Conservation (phyloP, 345 rosid genomes). For the Firmiana major region DNA sequence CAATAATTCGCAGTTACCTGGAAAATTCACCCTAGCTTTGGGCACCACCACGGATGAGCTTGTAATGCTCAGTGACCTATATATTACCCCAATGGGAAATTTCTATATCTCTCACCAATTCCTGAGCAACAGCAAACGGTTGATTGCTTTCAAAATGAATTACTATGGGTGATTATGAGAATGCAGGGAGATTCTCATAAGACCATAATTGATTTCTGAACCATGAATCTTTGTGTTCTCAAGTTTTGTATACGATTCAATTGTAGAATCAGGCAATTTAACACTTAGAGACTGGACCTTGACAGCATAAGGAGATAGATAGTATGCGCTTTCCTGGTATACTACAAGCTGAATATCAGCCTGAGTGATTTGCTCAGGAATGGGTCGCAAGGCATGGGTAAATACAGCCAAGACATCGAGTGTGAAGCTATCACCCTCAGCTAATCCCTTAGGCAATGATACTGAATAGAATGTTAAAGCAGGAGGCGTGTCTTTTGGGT, state of each 20-base stretch:
- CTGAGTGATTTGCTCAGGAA: conserved; percentile 86
- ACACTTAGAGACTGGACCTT: conserved; percentile 68
- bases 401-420: conserved; percentile 61
- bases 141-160: conserved; percentile 86
- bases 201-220: conserved; percentile 87
- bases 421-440: conserved; percentile 55
- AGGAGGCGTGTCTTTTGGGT: conserved; percentile 54
- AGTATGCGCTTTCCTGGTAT: conserved; percentile 71
- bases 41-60: conserved; percentile 71
- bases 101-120: conserved; percentile 82
- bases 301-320: conserved; percentile 69
- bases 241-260: conserved; percentile 72
- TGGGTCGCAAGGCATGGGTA: conserved; percentile 57
- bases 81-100: conserved; percentile 97
- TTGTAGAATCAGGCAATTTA: conserved; percentile 66
- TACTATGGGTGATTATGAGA: conserved; percentile 59
- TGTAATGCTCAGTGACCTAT: conserved; percentile 84
- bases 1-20: conserved; percentile 36
- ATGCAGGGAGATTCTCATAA: conserved; percentile 61
- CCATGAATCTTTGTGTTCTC: conserved; percentile 65
- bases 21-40: conserved; percentile 91
- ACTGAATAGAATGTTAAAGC: conserved; percentile 56
- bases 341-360: conserved; percentile 83
- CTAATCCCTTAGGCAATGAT: conserved; percentile 52
- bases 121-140: conserved; percentile 75